These are phyloP conservation scores for Clonostachys solani DNA, from an alignment of 2,329 filamentous ascomycete genomes.

Conservation along the genomic window DNA sequence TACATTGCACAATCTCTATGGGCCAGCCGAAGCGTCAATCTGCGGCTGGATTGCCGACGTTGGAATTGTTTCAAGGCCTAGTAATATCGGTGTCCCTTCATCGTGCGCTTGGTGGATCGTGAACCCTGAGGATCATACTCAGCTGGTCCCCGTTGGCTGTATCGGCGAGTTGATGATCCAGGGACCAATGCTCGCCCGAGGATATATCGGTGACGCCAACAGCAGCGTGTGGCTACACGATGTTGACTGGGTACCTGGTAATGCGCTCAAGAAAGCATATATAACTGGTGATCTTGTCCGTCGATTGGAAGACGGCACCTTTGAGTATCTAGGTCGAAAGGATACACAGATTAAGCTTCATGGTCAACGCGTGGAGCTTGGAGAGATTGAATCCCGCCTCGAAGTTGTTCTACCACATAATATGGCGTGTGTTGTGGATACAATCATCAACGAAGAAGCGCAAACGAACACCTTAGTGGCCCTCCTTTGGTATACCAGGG, in stretches of 20 bases:
- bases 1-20: conserved; percentile 7
- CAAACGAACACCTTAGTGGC: not conserved
- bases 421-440: conserved; percentile 1
- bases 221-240: conserved; percentile 5
- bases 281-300: conserved; percentile 5
- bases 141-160: conserved; percentile 3
- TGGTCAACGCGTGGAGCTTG: conserved; percentile 45
- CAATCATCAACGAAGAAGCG: not conserved
- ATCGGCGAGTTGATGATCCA: conserved; percentile 10
- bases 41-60: conserved; percentile 8
- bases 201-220: conserved; percentile 35
- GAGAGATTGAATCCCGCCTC: conserved; percentile 4
- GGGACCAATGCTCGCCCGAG: conserved; percentile 33
- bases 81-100: conserved; percentile 2
- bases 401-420: not conserved
- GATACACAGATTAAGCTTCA: conserved; percentile 41
- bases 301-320: not conserved
- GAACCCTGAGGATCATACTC: conserved; percentile 7
- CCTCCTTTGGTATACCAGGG: not conserved
- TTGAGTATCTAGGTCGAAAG: not conserved
- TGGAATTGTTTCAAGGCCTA: conserved; percentile 2
- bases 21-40: conserved; percentile 8
- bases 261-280: conserved; percentile 4
- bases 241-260: not conserved
- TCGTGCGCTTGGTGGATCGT: conserved; percentile 9